Percentiles rank a stretch among this genome's conserved stretches.
These are phyloP conservation scores for Globisporangium paroecandrum DNA, from an alignment of 352 stramenopile genomes.

Conservation along the genomic window DNA sequence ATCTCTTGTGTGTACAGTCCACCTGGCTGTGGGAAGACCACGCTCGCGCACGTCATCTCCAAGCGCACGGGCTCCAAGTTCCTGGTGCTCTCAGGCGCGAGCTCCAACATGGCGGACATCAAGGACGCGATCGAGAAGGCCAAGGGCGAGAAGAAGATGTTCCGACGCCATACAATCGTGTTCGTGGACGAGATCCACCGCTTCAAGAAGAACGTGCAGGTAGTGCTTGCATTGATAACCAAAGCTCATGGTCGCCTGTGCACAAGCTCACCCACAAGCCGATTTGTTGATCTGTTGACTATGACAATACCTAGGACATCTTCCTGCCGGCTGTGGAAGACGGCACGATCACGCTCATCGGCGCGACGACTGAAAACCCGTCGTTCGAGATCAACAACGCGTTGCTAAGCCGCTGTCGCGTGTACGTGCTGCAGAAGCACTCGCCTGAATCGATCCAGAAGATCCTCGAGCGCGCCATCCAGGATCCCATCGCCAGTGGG, in stretches of 20 bases:
- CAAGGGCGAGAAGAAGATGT: slow-evolving; percentile 55
- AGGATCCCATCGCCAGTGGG: slow-evolving; percentile 25
- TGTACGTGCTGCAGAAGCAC: slow-evolving; percentile 79
- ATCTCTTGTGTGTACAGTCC: slow-evolving; percentile 29
- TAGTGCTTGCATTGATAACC: not conserved
- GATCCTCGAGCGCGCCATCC: slow-evolving; percentile 66
- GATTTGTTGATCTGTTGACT: not conserved
- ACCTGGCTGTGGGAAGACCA: slow-evolving; percentile 87
- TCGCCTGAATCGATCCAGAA: slow-evolving; percentile 50
- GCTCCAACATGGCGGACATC: slow-evolving; percentile 67
- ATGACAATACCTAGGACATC: slow-evolving; percentile 42
- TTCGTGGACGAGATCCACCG: slow-evolving; percentile 89
- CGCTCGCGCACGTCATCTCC: slow-evolving; percentile 73
- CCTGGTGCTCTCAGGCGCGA: slow-evolving; percentile 65
- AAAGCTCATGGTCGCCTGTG: no score
- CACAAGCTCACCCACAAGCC: no score
- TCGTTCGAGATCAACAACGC: slow-evolving; percentile 89
- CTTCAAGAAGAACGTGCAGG: slow-evolving; percentile 87
- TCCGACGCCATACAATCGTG: slow-evolving; percentile 67
- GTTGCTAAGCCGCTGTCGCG: slow-evolving; percentile 70
- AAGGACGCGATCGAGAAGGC: slow-evolving; percentile 75
- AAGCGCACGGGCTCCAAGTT: slow-evolving; percentile 68
- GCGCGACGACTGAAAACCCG: slow-evolving; percentile 88
- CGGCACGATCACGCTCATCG: slow-evolving; percentile 83
- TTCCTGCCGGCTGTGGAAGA: slow-evolving; percentile 83